Evolutionary conservation across 768 basidiomycete genomes (phyloP), one percentile per base, ranked within the genome.

Genomic region (Suillus subalutaceus): DNA sequence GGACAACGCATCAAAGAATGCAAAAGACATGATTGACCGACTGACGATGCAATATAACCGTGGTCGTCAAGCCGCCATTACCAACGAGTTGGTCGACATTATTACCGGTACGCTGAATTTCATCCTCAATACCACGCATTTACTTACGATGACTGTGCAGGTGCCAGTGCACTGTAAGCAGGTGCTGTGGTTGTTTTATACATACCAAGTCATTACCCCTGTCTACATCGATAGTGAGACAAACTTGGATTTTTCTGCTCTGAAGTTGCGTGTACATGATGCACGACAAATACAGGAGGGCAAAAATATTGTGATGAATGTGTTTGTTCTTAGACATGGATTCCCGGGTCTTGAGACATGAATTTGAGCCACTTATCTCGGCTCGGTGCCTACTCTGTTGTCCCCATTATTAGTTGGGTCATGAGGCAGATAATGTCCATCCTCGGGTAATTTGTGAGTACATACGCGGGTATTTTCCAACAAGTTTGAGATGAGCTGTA

Each of bases 1-100:
- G 97, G 97, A 99, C 88, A 99, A 95, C 75, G 97, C 97, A 58
- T 95, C 96, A 70, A 99, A 99, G 89, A 99, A 99, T 79, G 97
- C 97, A 65, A 82, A 81, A 41, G 96, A 96, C 80, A 97, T 98
- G 96, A 97, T 98, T 74, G 79, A 79, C 67, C 79, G 83, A 55
- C 85, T 98, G 60, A 91, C 92, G 78, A 91, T 97, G 91, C 86
- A 97, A 79, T 98, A 96, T 87, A 98, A 98, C 79, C 93, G 96
- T 87, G 96, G 96, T 85, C 93, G 96, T 76, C 96, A 98, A 84
- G 96, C 96, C 69, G 91, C 95, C 71, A 98, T 98, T 75, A 98
- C 96, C 68, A 97, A 96, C 82, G 94, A 97, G 82, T 82, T 94
- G 74, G 92, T 94, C 69, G 93, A 94, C 79, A 94, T 94, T 71